Evolutionary conservation across 345 rosid species (phyloP).

Genomic region (Populus simonii): DNA sequence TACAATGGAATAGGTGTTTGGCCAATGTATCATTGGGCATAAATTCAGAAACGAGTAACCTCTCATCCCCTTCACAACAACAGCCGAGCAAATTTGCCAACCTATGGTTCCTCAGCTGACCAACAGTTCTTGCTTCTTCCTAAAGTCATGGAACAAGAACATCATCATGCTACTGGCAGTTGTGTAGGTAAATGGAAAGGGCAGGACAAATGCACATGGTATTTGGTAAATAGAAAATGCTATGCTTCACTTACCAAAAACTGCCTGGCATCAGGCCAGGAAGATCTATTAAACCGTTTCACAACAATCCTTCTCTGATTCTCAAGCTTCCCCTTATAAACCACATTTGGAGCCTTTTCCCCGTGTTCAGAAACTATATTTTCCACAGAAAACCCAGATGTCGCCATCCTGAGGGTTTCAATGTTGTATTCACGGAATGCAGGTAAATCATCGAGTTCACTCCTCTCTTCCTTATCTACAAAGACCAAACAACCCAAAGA

Average conservation of each 20-base stretch:
- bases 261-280: slow-evolving; percentile 47
- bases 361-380: slow-evolving; percentile 52
- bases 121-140: slow-evolving; percentile 50
- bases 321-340: slow-evolving; percentile 44
- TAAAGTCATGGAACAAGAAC: slow-evolving; percentile 11
- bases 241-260: slow-evolving; percentile 31
- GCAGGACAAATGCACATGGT: neutral
- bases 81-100: slow-evolving; percentile 48
- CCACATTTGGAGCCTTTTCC: slow-evolving; percentile 47
- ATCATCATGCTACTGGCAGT: neutral
- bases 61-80: slow-evolving; percentile 49
- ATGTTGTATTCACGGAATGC: slow-evolving; percentile 34
- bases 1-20: slow-evolving; percentile 49
- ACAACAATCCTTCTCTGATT: slow-evolving; percentile 41
- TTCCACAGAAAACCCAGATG: slow-evolving; percentile 42
- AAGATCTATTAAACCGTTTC: slow-evolving; percentile 41
- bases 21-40: slow-evolving; percentile 51
- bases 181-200: neutral
- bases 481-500: slow-evolving; percentile 7
- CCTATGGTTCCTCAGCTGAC: slow-evolving; percentile 43
- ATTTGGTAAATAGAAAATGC: neutral
- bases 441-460: slow-evolving; percentile 27
- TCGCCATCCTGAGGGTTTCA: slow-evolving; percentile 41
- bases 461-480: slow-evolving; percentile 27
- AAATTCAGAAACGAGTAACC: slow-evolving; percentile 44